Percentiles rank a stretch among this genome's conserved stretches.
Evolutionary conservation across 257 asterid species (phyloP).

Genomic region (Anisodus acutangulus): DNA sequence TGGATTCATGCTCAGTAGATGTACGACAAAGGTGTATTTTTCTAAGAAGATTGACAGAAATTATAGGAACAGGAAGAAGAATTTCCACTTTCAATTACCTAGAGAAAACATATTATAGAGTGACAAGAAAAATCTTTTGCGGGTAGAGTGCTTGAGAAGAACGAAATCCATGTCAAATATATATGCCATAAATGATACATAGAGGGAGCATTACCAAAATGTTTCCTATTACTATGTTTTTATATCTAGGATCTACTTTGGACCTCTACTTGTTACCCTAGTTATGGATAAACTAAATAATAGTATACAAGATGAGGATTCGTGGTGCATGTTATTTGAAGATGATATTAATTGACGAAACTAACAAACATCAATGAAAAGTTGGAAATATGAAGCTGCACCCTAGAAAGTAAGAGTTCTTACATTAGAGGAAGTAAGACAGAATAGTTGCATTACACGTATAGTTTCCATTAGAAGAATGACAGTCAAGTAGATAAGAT

Average conservation of each 20-base stretch:
- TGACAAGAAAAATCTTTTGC: not conserved
- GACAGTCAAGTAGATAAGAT: not conserved
- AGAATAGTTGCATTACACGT: not conserved
- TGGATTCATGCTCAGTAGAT: not conserved
- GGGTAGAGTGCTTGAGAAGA: not conserved
- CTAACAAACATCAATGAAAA: not conserved
- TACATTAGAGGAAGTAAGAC: not conserved
- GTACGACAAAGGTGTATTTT: not conserved
- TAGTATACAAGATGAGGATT: constrained; percentile 16
- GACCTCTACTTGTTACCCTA: not conserved
- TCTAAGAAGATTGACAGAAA: not conserved
- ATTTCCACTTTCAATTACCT: not conserved
- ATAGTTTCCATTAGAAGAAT: not conserved
- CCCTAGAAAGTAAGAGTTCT: not conserved
- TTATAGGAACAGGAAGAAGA: not conserved
- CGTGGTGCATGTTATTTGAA: not conserved
- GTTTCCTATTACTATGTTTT: not conserved
- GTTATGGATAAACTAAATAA: constrained; percentile 8
- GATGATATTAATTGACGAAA: not conserved
- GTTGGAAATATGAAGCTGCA: not conserved
- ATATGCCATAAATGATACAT: not conserved
- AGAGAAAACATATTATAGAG: not conserved
- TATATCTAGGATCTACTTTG: constrained; percentile 13
- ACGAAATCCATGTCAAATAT: constrained; percentile 3
- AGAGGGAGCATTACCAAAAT: not conserved